A percentile compares a stretch with the other conserved stretches of the same genome.
Conservation (phyloP, 139 green algal species). For the Haematococcus sp. region DNA sequence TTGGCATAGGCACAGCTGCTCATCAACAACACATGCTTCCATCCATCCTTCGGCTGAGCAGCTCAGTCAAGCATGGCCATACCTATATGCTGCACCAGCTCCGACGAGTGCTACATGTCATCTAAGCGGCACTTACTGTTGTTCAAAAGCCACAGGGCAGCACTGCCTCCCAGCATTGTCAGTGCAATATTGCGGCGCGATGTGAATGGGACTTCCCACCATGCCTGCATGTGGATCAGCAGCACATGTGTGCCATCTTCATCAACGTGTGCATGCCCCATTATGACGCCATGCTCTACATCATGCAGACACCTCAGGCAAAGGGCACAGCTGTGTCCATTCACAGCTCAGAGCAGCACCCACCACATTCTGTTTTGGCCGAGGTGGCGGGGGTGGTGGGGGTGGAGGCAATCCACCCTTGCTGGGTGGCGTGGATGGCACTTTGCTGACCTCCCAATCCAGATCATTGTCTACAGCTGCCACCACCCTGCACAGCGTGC, state of each 20-base stretch:
- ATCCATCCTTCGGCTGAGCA: too few relatives aligned
- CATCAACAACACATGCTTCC: too few relatives aligned
- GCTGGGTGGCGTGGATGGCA: neutral
- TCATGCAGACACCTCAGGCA: too few relatives aligned
- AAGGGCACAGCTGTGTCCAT: neutral
- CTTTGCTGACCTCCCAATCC: conserved; percentile 42
- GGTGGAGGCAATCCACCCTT: conserved; percentile 8
- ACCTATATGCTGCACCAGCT: too few relatives aligned
- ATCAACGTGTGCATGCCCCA: too few relatives aligned
- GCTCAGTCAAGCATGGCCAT: too few relatives aligned
- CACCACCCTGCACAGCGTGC: neutral
- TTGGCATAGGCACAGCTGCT: neutral
- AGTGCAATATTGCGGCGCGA: conserved; percentile 44
- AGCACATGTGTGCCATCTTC: neutral
- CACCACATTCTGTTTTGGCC: neutral
- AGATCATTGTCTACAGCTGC: conserved; percentile 44
- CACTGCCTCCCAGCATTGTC: conserved; percentile 37
- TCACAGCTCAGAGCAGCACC: neutral
- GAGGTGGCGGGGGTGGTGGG: conserved; percentile 26
- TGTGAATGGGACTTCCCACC: conserved; percentile 29
- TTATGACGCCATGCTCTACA: too few relatives aligned
- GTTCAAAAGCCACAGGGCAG: conserved; percentile 44
- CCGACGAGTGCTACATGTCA: too few relatives aligned
- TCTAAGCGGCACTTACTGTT: too few relatives aligned
- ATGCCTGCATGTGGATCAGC: conserved; percentile 5